These are phyloP conservation scores for Backusella sp. DNA, from an alignment of 192 early-diverging fungal species.

Conservation along the genomic window DNA sequence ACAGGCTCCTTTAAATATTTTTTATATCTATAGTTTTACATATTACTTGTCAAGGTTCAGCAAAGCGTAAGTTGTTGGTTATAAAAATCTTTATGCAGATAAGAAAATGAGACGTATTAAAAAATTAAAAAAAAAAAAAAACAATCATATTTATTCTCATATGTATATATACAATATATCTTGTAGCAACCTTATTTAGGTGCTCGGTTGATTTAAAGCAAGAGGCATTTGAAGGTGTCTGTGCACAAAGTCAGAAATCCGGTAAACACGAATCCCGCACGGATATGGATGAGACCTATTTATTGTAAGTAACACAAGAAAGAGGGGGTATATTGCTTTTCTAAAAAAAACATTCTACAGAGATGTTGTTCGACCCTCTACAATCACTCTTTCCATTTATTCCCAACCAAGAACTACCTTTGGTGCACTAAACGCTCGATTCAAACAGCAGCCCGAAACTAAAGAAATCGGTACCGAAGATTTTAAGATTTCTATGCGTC, in stretches of 20 bases:
- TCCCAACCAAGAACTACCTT: conserved; percentile 13
- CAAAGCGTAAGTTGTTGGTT: conserved; percentile 12
- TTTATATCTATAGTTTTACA: conserved; percentile 10
- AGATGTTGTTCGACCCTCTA: conserved; percentile 23
- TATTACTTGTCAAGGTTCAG: conserved; percentile 1
- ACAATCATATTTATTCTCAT: background rate
- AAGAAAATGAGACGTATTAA: background rate
- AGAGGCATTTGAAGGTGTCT: conserved; percentile 7
- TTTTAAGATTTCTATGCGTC: conserved; percentile 10
- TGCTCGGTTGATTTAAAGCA: conserved; percentile 2
- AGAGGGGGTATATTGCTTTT: background rate
- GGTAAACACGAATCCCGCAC: conserved; percentile 23
- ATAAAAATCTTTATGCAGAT: background rate
- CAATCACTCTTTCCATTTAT: conserved; percentile 13
- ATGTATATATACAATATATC: background rate
- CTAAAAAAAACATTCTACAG: conserved; percentile 6
- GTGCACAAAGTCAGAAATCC: conserved; percentile 15
- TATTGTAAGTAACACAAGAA: conserved; percentile 15
- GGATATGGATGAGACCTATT: conserved; percentile 26
- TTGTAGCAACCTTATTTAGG: background rate
- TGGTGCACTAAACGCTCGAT: background rate
- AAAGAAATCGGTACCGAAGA: conserved; percentile 16
- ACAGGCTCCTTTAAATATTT: background rate
- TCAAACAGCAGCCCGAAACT: conserved; percentile 4
- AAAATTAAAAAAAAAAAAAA: background rate